A percentile compares a stretch with the other conserved stretches of the same genome.
Conservation (phyloP, 2,329 filamentous ascomycete genomes). For the Teratosphaeria epicoccoides region DNA sequence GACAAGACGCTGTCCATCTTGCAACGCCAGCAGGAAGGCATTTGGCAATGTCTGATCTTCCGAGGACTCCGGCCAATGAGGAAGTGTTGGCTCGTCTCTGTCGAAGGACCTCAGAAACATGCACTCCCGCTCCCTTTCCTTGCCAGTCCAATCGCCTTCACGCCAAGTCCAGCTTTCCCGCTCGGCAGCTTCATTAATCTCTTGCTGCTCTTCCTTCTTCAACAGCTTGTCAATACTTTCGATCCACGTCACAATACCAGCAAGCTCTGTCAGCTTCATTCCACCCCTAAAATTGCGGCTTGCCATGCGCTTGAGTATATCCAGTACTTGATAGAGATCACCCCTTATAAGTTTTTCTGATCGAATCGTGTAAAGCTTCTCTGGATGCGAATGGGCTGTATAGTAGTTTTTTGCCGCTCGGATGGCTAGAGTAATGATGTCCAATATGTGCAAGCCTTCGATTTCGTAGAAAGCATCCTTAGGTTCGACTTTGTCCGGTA, state of each 20-base stretch:
- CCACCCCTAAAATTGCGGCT: constrained; percentile 76
- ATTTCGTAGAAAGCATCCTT: constrained; percentile 69
- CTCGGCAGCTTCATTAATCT: constrained; percentile 61
- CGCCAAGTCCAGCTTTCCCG: constrained; percentile 69
- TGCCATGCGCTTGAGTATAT: constrained; percentile 85
- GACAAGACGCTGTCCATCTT: constrained; percentile 71
- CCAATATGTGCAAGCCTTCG: constrained; percentile 83
- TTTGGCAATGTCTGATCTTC: constrained; percentile 13
- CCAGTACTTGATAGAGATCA: constrained; percentile 76
- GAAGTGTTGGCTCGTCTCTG: constrained; percentile 49
- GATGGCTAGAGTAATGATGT: constrained; percentile 90
- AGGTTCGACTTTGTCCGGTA: constrained; percentile 20
- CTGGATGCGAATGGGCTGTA: constrained; percentile 78
- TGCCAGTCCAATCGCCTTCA: constrained; percentile 59
- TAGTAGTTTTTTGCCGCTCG: constrained; percentile 94
- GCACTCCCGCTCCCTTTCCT: constrained; percentile 67
- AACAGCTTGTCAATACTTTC: constrained; percentile 67
- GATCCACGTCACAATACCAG: constrained; percentile 70
- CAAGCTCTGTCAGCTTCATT: constrained; percentile 65
- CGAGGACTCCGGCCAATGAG: constrained; percentile 50
- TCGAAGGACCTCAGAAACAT: constrained; percentile 72
- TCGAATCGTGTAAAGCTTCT: constrained; percentile 75
- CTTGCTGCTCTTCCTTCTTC: constrained; percentile 63
- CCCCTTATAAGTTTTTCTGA: constrained; percentile 75
- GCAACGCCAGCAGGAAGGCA: constrained; percentile 67